These are phyloP conservation scores for Diutina scorzettiae DNA, from an alignment of 1,139 yeast species.

Conservation along the genomic window DNA sequence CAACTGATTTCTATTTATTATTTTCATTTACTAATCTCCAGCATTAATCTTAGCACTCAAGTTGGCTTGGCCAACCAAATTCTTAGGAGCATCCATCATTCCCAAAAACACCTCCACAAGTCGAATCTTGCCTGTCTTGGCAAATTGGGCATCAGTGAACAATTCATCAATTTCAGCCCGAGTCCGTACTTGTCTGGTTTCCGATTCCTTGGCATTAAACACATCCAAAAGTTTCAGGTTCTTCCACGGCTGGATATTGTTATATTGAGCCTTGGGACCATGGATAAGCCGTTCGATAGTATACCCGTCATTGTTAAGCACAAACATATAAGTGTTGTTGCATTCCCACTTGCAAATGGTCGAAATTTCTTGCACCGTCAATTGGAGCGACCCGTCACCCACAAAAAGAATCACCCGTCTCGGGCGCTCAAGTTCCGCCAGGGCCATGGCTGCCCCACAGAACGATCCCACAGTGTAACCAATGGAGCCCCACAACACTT, in stretches of 20 bases:
- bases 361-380: conserved; percentile 80
- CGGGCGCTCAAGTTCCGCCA: conserved; percentile 55
- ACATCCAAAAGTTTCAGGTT: conserved; percentile 56
- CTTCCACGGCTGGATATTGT: conserved; percentile 77
- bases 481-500: conserved; percentile 85
- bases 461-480: conserved; percentile 83
- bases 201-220: conserved; percentile 57
- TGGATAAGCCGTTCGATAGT: conserved; percentile 84
- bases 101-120: conserved; percentile 71
- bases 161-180: conserved; percentile 57
- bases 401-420: conserved; percentile 73
- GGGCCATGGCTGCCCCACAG: conserved; percentile 77
- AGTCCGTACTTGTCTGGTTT: conserved; percentile 43
- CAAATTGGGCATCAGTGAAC: conserved; percentile 42
- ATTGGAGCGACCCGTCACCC: conserved; percentile 85
- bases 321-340: conserved; percentile 68
- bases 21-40: conserved; percentile 7
- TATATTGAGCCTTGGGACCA: conserved; percentile 65
- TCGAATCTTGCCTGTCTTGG: conserved; percentile 54
- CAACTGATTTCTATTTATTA: no score
- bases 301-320: conserved; percentile 78
- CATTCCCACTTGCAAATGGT: conserved; percentile 47
- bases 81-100: conserved; percentile 70
- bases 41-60: conserved; percentile 60
- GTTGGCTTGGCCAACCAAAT: conserved; percentile 40